Base-by-base conservation (phyloP, 1,139 yeast genomes). In the Kodamaea sp. region DNA sequence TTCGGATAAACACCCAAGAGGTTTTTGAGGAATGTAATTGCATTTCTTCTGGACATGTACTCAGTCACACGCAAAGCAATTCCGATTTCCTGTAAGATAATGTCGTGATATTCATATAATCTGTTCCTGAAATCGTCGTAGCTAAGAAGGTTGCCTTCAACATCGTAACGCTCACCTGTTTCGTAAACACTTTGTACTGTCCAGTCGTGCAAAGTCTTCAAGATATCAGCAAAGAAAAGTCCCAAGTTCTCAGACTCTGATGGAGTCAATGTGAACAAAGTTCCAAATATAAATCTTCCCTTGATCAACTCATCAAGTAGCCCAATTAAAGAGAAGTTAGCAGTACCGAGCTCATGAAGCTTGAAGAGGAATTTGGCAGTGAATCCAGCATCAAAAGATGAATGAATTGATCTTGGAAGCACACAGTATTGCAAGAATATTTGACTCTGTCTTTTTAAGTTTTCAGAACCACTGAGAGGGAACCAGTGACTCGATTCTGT, bases 191-290 rank as follows among this genome's bases (percentile, higher is more conserved):
- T 51, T 16, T 53, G 54, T 15, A 60, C 49, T 2, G 62, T 60
- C 79, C 83, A 74, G 10, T 51, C 44, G 28, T 66, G 62, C 30
- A 83, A 63, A 12, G 59, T 62, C 6, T 57, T 64, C 26, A 89
- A 60, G 1, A 85, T 44, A 27, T 77, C 80, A 10, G 79, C 70
- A 48, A 80, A 75, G 48, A 90, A 89, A 15, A 87, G 59, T 2
- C 96, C 96, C 28, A 88, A 56, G 53, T 86, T 85, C 50, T 89
- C 96, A 0, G 95, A 81, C 53, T 90, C 96, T 6, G 72, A 59
- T 1, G 88, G 75, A 0, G 96, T 85, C 33, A 81, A 75, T 2
- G 94, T 79, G 48, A 78, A 82, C 13, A 89, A 54, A 1, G 87
- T 72, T 3, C 83, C 78, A 39, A 73, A 72, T 18, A 85, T 56